Evolutionary conservation across 1,284 basidiomycete genomes (phyloP), one percentile per base, ranked within the genome.

Genomic region (Cryptococcus amylolentus): DNA sequence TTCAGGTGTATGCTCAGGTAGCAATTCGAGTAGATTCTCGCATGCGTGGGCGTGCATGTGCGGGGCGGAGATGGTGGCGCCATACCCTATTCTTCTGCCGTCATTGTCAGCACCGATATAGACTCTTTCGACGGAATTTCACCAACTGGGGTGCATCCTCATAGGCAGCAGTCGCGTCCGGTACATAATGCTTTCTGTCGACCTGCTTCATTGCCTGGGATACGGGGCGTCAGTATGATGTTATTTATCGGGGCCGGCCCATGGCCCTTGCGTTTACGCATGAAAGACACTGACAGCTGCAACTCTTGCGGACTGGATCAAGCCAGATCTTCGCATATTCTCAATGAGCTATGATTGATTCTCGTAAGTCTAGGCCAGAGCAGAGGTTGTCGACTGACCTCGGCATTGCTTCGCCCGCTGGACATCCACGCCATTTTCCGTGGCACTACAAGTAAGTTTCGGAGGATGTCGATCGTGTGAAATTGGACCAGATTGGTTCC

Each of bases 11-110:
- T 64, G 57, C 0, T 67, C 67, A 10, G 64, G 62, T 5, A 76
- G 28, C 9, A 60, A 63, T 1, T 66, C 55, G 5, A 75, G 57
- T 23, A 77, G 63, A 43, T 70, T 70, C 60, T 74, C 69, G 31
- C 68, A 65, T 8, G 77, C 75, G 46, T 75, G 70, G 0, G 75
- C 75, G 54, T 77, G 74, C 77, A 78, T 78, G 54, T 78, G 77
- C 2, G 77, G 77, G 0, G 77, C 77, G 0, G 74, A 76, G 51
- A 78, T 77, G 8, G 77, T 78, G 1, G 75, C 77, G 18, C 71
- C 72, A 57, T 66, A 76, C 2, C 77, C 76, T 40, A 78, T 76
- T 2, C 60, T 60, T 57, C 73, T 77, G 57, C 23, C 5, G 39
- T n/a, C 23, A n/a, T n/a, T 20, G n/a, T 23, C 7, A 18, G n/a